Base-by-base conservation (phyloP, 257 asterid species). In the Ocimum tenuiflorum region DNA sequence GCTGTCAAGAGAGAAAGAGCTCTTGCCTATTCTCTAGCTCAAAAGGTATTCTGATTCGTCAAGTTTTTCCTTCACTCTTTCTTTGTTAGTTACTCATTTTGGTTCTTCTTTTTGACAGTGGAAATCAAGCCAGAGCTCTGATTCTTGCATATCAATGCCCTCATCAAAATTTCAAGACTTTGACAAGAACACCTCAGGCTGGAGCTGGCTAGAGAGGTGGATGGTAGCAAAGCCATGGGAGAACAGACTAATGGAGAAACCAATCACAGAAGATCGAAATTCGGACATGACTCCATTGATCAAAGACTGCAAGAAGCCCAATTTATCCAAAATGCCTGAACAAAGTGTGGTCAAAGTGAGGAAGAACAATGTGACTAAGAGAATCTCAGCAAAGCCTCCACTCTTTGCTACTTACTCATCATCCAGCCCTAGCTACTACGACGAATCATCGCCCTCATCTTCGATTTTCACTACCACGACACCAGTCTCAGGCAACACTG, bases 151-250 rank as follows among this genome's bases (percentile, higher is more conserved):
- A 31, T 74, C 84, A 0, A 72, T 76, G 35, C 82, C 81, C n/a
- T 70, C 87, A 10, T 60, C 70, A 4, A 85, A 79, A 49, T 79
- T 59, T 31, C 68, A 39, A 7, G 87, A 76, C 29, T 35, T 86
- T 1, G 91, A 84, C 48, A 86, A 94, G 81, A 79, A 68, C 15
- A 74, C 63, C 66, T 77, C 72, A 20, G 88, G 95, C 13, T 92
- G 98, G 99, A 94, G 95, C 86, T 94, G 99, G 97, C 81, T 88
- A 22, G 96, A 94, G 63, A 76, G 97, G 18, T 90, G 97, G 99
- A 94, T 90, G 97, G 91, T 96, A 14, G 96, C 96, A 17, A 88
- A 83, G 78, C 99, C 96, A 1, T 89, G 98, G 98, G 98, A 92
- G 75, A 92, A 83, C 72, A 75, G 97, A 65, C 54, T 89, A 31